Evolutionary conservation across 169 alveolate species (phyloP), one percentile per base, ranked within the genome.

Genomic region (Plasmodium vivax): DNA sequence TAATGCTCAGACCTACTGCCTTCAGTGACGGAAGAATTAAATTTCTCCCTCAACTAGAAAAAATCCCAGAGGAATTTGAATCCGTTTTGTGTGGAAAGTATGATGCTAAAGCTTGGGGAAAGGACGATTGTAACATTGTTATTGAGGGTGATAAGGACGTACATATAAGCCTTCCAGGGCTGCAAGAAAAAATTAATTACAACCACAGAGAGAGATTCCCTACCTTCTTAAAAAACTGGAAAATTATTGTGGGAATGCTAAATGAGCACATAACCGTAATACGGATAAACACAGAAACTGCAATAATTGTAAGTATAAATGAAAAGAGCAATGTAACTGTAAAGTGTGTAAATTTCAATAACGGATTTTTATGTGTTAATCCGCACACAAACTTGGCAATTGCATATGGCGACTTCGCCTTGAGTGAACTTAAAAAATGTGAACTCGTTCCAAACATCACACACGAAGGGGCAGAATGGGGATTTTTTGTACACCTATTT

Each of bases 61-160:
- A 92, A 10, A 80, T 94, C 14, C 93, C 96, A 16, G 93, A 84
- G 0, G 97, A 75, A 54, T 96, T 96, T 72, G 95, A 75, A 41
- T 51, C 84, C 19, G 92, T 96, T 7, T 94, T 92, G 90, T 94
- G 96, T 23, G 97, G 97, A 68, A 94, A 82, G 43, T 96, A 92
- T 85, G 96, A 96, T 84, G 96, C 96, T 10, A 96, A 95, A 79
- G 96, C 95, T n/a, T 68, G 97, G 94, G 93, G 93, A 12, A 84
- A 90, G 88, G 96, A 93, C 2, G 93, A 92, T 7, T 81, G 93
- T 56, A 74, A 75, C 83, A n/a, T 96, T 92, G 96, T 95, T 7
- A 93, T 96, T 16, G 97, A 96, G 77, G 97, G 97, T 45, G 97
- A 96, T 87, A 87, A 83, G 90, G 94, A 80, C 77, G 97, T 95